Evolutionary conservation across 2,329 filamentous ascomycete genomes (phyloP), one percentile per base, ranked within the genome.

Genomic region (Xylariaceae sp.): DNA sequence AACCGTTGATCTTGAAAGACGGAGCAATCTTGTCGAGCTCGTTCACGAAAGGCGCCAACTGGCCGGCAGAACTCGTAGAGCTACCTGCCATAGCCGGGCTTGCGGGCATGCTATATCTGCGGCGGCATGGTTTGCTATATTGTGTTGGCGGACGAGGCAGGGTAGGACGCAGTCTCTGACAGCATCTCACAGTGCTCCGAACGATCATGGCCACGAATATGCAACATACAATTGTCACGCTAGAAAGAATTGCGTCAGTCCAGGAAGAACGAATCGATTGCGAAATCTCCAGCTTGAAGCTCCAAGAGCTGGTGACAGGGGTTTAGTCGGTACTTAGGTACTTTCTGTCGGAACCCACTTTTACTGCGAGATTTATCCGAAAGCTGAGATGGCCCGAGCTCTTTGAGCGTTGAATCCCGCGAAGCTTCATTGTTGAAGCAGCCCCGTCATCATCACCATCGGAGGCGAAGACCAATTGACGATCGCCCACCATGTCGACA

Each of bases 1-100:
- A 87, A 2, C 89, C 87, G 19, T 82, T 72, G 19, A 98, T 74
- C 60, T 90, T 87, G 54, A 98, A 95, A 34, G 87, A 84, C n/a
- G 93, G 93, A 3, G 90, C 86, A 50, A 97, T 80, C 54, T 78
- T 85, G 63, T 98, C 93, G 46, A 98, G 70, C 63, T 98, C 90
- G 54, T 66, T 65, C 60, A 78, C 63, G 60, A 86, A 72, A 11
- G 76, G 73, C 19, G 72, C 71, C 42, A 80, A 59, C 53, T 72
- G 62, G 19, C 66, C 73, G 4, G 58, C 59, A 35, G 61, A 60
- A 44, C 56, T 59, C 8, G 55, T 34, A 18, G 60, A 42, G 32
- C 50, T 53, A 44, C 53, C 51, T 38, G 48, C 45, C 26, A 56
- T 44, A 2, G 38, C 42, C 15, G 56, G 45, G 43, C 41, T 47